Evolutionary conservation across 1,284 basidiomycete species (phyloP), one percentile per base, ranked within the genome.

Genomic region (Microbotryum intermedium): DNA sequence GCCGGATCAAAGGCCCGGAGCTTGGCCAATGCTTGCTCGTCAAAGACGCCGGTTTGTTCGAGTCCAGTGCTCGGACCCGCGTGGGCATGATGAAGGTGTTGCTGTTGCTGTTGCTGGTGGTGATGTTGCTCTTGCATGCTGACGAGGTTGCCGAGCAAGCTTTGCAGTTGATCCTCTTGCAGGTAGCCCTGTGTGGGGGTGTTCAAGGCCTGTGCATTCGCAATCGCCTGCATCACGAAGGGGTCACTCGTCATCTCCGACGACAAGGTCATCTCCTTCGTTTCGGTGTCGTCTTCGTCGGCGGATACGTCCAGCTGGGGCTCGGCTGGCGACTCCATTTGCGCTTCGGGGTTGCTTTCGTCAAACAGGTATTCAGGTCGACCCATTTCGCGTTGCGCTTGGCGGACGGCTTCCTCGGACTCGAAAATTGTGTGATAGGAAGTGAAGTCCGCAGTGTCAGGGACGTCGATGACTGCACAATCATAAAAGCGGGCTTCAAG

Each of bases 381-480:
- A 62, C 46, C 20, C 21, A 43, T 56, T 60, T 58, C 57, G 45
- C 46, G 50, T 13, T 16, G 47, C 4, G 50, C 21, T 20, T 59
- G 49, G 9, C 59, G n/a, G 3, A 9, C 30, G 13, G 42, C 50
- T 30, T 61, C 59, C 43, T 11, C 3, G 16, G 64, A 55, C 11
- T 55, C 55, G n/a, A 55, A 42, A n/a, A 48, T 51, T 20, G 53
- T n/a, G 21, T 45, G 52, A 21, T 59, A 28, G 21, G 45, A 44
- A 0, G 21, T 53, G n/a, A 61, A 65, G 9, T 62, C 60, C 20
- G 47, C 50, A 20, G 23, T 47, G 2, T 59, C 58, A 26, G 60
- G 66, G 21, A 65, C 44, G 1, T 7, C n/a, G 45, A 60, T 34
- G 4, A 20, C 65, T 65, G 49, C 8, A 13, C 8, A 25, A 3